Conservation (phyloP, 768 basidiomycete species). For the Tricholoma hemisulphureum region DNA sequence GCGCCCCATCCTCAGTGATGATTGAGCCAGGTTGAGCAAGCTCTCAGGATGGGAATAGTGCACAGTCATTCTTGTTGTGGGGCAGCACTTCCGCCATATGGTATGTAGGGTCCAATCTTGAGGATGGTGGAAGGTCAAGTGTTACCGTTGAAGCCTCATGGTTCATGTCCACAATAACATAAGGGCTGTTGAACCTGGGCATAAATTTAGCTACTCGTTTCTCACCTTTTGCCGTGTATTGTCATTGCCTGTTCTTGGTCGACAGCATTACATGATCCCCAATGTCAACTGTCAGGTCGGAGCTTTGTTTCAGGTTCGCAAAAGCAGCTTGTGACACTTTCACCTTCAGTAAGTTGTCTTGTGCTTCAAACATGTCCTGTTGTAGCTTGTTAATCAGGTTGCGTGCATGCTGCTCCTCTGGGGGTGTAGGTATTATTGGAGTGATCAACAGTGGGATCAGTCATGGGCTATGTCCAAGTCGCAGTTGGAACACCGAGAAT, state of each 20-base stretch:
- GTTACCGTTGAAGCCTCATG: neutral
- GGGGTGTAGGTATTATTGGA: conserved; percentile 15
- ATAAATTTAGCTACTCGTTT: conserved; percentile 18
- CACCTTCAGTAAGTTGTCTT: too few relatives aligned
- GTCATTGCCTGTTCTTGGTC: conserved; percentile 16
- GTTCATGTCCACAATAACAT: neutral
- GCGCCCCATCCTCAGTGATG: neutral
- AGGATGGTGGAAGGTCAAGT: neutral
- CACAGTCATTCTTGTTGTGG: neutral
- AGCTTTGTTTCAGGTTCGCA: fast-evolving
- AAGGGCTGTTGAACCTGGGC: conserved; percentile 2
- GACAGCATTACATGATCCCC: conserved; percentile 28
- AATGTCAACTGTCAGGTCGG: neutral
- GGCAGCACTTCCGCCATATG: neutral
- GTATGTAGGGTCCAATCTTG: neutral
- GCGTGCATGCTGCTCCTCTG: conserved; percentile 21
- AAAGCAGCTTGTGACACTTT: too few relatives aligned
- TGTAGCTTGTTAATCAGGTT: too few relatives aligned
- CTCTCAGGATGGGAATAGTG: neutral
- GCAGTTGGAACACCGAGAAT: conserved; percentile 30
- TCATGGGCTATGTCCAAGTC: conserved; percentile 12
- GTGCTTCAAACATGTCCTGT: too few relatives aligned
- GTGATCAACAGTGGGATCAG: neutral
- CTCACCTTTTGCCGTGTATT: conserved; percentile 21
- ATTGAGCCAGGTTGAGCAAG: neutral